These are phyloP conservation scores for Thelephora terrestris DNA, from an alignment of 1,284 basidiomycete genomes.

Conservation along the genomic window DNA sequence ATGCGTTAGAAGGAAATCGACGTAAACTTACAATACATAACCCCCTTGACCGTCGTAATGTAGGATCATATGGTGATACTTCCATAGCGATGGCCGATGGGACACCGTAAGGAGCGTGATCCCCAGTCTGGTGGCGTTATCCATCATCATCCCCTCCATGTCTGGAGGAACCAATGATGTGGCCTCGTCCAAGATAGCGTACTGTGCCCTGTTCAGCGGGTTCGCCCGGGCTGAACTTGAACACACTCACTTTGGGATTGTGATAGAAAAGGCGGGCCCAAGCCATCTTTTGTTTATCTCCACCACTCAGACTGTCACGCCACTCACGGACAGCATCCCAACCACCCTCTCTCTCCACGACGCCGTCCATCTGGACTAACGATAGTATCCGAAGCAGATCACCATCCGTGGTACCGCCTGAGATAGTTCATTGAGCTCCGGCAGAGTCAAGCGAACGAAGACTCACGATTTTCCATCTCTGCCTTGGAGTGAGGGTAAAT, in stretches of 20 bases:
- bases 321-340: constrained; percentile 88
- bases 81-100: constrained; percentile 90
- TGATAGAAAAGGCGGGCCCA: constrained; percentile 98
- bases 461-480: constrained; percentile 66
- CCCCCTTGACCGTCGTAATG: constrained; percentile 82
- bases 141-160: constrained; percentile 94
- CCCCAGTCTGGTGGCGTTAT: constrained; percentile 77
- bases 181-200: constrained; percentile 94
- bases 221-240: neutral
- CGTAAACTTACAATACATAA: constrained; percentile 66
- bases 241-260: constrained; percentile 62
- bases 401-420: constrained; percentile 65
- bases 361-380: constrained; percentile 77
- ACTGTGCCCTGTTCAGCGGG: constrained; percentile 37
- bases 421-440: constrained; percentile 1
- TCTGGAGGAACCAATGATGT: constrained; percentile 91
- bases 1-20: constrained; percentile 3
- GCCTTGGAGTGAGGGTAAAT: constrained; percentile 78
- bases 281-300: constrained; percentile 86
- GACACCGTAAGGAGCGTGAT: constrained; percentile 90
- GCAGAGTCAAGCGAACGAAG: constrained; percentile 9
- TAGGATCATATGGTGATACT: constrained; percentile 87
- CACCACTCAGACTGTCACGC: constrained; percentile 86
- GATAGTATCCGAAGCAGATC: constrained; percentile 70
- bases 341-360: constrained; percentile 94